These are phyloP conservation scores for Pythium periplocum DNA, from an alignment of 352 stramenopile species.

Conservation along the genomic window DNA sequence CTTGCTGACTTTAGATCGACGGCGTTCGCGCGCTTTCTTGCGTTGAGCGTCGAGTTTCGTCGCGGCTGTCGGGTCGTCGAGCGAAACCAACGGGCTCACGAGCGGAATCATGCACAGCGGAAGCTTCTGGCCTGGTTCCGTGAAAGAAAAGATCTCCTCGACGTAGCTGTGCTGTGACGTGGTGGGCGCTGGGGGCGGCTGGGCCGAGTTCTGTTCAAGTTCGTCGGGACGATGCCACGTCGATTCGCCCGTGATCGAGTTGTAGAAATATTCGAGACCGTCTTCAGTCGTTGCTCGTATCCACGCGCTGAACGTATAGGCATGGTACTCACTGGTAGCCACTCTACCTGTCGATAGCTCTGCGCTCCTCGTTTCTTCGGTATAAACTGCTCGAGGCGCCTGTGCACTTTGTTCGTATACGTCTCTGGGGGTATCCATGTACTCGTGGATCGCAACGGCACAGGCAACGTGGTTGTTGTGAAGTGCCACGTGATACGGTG, in stretches of 20 bases:
- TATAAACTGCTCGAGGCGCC: conserved; percentile 1
- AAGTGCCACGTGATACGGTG: conserved; percentile 47
- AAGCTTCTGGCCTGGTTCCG: conserved; percentile 28
- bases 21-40: conserved; percentile 27
- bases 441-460: conserved; percentile 46
- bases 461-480: conserved; percentile 55
- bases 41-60: conserved; percentile 41
- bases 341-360: background rate
- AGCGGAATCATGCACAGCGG: conserved; percentile 66
- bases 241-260: conserved; percentile 40
- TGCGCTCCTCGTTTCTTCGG: background rate
- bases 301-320: conserved; percentile 21
- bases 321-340: conserved; percentile 2
- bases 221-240: conserved; percentile 39
- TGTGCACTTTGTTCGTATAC: conserved; percentile 12
- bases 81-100: conserved; percentile 51
- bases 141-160: background rate
- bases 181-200: conserved; percentile 5
- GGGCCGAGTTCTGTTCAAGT: background rate
- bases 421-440: conserved; percentile 30
- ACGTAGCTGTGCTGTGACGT: background rate
- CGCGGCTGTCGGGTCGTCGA: conserved; percentile 58
- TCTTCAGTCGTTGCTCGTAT: conserved; percentile 43
- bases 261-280: conserved; percentile 65
- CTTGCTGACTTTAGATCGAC: background rate